These are phyloP conservation scores for Byssochlamys sp. DNA, from an alignment of 2,329 filamentous ascomycete genomes.

Conservation along the genomic window DNA sequence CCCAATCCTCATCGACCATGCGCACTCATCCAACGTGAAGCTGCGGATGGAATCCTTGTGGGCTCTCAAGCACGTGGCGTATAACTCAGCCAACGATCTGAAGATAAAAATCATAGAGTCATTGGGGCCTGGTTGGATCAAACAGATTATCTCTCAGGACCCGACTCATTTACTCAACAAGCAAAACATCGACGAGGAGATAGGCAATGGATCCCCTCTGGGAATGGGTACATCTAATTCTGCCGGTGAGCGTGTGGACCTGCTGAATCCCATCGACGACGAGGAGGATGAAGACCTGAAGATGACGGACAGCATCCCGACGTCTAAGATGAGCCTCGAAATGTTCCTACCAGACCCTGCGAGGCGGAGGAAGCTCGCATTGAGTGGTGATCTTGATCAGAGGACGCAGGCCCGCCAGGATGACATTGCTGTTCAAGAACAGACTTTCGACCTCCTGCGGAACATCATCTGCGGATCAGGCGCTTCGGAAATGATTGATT, in stretches of 20 bases:
- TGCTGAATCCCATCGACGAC: constrained; percentile 45
- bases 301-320: constrained; percentile 29
- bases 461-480: constrained; percentile 68
- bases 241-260: constrained; percentile 50
- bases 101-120: constrained; percentile 71
- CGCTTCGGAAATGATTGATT: constrained; percentile 67
- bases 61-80: constrained; percentile 84
- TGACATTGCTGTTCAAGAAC: constrained; percentile 78
- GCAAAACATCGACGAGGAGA: constrained; percentile 22
- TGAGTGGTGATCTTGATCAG: constrained; percentile 60
- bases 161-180: constrained; percentile 21
- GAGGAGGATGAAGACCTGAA: constrained; percentile 21
- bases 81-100: constrained; percentile 58
- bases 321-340: constrained; percentile 31
- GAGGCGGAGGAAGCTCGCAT: constrained; percentile 31
- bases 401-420: constrained; percentile 61
- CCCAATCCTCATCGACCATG: constrained; percentile 69
- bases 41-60: constrained; percentile 79
- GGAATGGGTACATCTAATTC: constrained; percentile 51
- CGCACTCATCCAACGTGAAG: constrained; percentile 68
- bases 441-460: constrained; percentile 77
- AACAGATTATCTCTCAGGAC: constrained; percentile 62
- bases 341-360: constrained; percentile 31
- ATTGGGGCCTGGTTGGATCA: constrained; percentile 68
- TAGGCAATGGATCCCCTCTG: constrained; percentile 24